phyloP scores from a whole-genome alignment of 2,329 filamentous ascomycete genomes.

The Chalara sp. region DNA sequence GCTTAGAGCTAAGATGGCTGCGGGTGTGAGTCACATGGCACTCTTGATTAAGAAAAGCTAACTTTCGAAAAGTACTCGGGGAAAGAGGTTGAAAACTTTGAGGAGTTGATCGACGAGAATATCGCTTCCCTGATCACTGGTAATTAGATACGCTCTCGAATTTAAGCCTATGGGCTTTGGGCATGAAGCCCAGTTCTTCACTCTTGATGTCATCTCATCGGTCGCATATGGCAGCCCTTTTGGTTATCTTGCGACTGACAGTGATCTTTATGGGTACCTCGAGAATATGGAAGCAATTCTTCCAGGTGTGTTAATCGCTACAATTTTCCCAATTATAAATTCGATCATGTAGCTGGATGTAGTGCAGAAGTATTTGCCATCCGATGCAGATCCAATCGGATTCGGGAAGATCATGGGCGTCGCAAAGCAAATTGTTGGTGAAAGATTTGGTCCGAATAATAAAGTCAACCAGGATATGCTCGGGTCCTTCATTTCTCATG shows the following conservation, averaged over 20 bases:
- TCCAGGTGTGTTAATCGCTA: constrained; percentile 37
- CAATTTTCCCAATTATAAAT: constrained; percentile 35
- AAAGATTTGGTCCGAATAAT: constrained; percentile 37
- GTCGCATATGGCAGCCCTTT: constrained; percentile 44
- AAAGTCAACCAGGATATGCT: constrained; percentile 46
- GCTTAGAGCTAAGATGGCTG: constrained; percentile 42
- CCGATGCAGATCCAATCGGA: constrained; percentile 31
- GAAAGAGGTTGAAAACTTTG: constrained; percentile 43
- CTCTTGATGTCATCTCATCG: constrained; percentile 48
- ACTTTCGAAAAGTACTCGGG: constrained; percentile 35
- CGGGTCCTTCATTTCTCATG: constrained; percentile 34
- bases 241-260: constrained; percentile 40
- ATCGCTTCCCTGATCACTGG: constrained; percentile 8
- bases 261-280: constrained; percentile 42
- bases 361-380: constrained; percentile 35
- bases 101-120: constrained; percentile 39
- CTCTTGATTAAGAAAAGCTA: neutral
- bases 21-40: constrained; percentile 32
- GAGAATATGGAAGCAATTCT: constrained; percentile 34
- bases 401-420: constrained; percentile 34
- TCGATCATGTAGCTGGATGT: constrained; percentile 34
- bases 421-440: constrained; percentile 37
- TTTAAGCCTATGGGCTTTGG: constrained; percentile 41
- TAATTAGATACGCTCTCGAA: constrained; percentile 15
- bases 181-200: constrained; percentile 45